Evolutionary conservation across 257 asterid species (phyloP).

Genomic region (Fraxinus excelsior): DNA sequence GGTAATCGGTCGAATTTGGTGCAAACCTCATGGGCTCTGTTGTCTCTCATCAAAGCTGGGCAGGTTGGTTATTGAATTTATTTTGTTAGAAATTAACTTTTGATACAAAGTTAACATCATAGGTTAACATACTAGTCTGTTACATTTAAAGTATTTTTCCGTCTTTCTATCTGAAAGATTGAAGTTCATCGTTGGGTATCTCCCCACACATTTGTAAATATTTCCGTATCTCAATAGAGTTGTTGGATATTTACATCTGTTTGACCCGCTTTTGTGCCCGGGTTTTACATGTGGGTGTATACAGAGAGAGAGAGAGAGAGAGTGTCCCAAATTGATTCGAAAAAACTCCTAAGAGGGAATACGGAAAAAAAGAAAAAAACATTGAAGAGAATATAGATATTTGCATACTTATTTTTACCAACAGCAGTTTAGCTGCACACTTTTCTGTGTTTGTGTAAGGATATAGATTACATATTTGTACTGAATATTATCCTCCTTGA

Average conservation of each 20-base stretch:
- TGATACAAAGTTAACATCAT: not conserved
- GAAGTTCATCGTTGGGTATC: not conserved
- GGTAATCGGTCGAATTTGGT: conserved; percentile 51
- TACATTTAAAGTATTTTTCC: not conserved
- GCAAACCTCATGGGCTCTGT: conserved; percentile 63
- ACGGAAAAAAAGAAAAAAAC: not conserved
- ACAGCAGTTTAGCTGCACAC: not conserved
- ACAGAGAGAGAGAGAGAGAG: not conserved
- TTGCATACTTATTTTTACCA: not conserved
- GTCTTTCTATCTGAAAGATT: not conserved
- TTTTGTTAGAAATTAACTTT: not conserved
- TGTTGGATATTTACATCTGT: not conserved
- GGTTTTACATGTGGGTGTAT: not conserved
- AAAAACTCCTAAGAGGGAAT: not conserved
- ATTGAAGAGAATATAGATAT: not conserved
- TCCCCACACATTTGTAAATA: not conserved
- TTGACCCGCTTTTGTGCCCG: not conserved
- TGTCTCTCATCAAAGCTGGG: conserved; percentile 49
- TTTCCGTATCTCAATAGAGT: too few relatives aligned
- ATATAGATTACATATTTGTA: not conserved
- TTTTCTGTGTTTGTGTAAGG: not conserved
- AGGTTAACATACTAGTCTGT: not conserved
- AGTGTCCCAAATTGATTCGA: not conserved
- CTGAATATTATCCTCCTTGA: not conserved
- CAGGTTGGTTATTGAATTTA: conserved; percentile 30